Conservation (phyloP, 2,329 filamentous ascomycete genomes). For the Talaromyces sp. region DNA sequence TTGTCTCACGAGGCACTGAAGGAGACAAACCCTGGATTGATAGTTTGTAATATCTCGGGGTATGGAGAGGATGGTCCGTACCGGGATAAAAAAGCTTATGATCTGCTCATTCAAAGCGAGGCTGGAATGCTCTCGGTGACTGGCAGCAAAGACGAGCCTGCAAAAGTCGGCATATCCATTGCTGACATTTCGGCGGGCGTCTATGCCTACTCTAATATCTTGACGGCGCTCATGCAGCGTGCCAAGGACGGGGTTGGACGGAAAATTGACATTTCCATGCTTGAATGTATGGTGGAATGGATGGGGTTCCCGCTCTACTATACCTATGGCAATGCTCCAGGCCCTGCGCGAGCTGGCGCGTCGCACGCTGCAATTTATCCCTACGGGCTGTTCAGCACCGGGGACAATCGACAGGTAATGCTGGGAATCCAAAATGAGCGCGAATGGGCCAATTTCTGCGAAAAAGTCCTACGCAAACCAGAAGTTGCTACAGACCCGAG, state of each 20-base stretch:
- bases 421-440: slow-evolving; percentile 54
- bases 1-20: slow-evolving; percentile 42
- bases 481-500: slow-evolving; percentile 40
- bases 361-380: slow-evolving; percentile 53
- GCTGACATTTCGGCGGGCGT: slow-evolving; percentile 51
- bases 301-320: slow-evolving; percentile 55
- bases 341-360: slow-evolving; percentile 43
- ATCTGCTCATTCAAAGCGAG: slow-evolving; percentile 51
- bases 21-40: slow-evolving; percentile 38
- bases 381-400: slow-evolving; percentile 50
- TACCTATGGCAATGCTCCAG: slow-evolving; percentile 39
- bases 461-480: slow-evolving; percentile 39
- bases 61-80: slow-evolving; percentile 50
- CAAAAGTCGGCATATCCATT: slow-evolving; percentile 50
- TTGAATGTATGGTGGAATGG: slow-evolving; percentile 55
- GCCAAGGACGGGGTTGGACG: slow-evolving; percentile 43
- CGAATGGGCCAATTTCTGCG: slow-evolving; percentile 49
- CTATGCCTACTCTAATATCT: slow-evolving; percentile 48
- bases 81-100: slow-evolving; percentile 51
- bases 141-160: slow-evolving; percentile 37
- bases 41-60: slow-evolving; percentile 52
- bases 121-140: slow-evolving; percentile 49
- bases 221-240: slow-evolving; percentile 46
- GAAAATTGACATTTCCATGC: slow-evolving; percentile 52
- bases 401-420: slow-evolving; percentile 47